Evolutionary conservation across 1,139 yeast species (phyloP), one percentile per base, ranked within the genome.

Genomic region (Suhomyces chickasaworum): DNA sequence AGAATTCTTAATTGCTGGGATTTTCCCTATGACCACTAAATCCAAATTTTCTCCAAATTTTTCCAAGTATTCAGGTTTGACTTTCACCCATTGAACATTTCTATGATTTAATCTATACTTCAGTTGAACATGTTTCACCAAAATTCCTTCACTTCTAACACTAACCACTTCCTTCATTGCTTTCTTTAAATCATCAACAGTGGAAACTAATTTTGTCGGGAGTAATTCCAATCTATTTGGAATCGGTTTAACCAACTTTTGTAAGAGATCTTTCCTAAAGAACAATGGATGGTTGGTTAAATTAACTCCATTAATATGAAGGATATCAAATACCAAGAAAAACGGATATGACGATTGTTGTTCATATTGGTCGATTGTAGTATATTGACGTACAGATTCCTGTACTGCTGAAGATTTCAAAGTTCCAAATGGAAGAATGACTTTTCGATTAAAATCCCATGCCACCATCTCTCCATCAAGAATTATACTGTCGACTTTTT

Each of bases 391-490:
- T 1, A 71, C 73, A n/a, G 76, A 62, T 50, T 76, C 78, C 53
- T 78, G 79, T 5, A 78, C 64, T 0, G 95, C 95, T 37, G 88
- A 80, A 6, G 86, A 75, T 58, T 87, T 86, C 34, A 91, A 75
- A 0, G 88, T 78, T 0, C 96, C 95, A 67, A 89, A 89, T 0
- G 97, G 96, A 17, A 89, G 67, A 7, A 89, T 74, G 1, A 73
- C 73, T 33, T 83, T 68, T 16, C 81, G 67, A 10, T 74, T 68
- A 10, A 79, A 79, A 61, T 91, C 97, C 79, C 83, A 90, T 0
- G 96, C 90, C 0, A 91, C 84, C 90, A 93, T 87, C 65, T 93
- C 99, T 1, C 99, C 98, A 66, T 93, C 99, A 4, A 93, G 61
- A 2, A 93, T 75, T 3, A 88, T 80, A 31, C 71, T 69, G 12